These are phyloP conservation scores for Xylaria scruposa DNA, from an alignment of 495 filamentous ascomycete species.

Conservation along the genomic window DNA sequence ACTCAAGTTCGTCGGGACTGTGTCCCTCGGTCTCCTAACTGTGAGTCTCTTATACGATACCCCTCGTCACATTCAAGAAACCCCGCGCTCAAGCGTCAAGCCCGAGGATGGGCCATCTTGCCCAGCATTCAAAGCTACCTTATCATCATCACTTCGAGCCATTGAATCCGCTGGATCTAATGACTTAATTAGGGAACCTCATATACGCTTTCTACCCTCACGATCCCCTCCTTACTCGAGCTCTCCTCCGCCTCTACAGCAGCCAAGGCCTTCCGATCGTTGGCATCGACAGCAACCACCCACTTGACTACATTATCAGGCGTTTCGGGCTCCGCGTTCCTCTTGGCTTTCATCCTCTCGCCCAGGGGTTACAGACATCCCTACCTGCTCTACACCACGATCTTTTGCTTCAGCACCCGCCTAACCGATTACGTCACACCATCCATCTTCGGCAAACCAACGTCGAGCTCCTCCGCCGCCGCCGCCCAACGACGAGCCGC, in stretches of 20 bases:
- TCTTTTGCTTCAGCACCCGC: conserved; percentile 64
- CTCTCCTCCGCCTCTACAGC: conserved; percentile 75
- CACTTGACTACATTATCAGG: conserved; percentile 67
- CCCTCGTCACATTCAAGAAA: conserved; percentile 25
- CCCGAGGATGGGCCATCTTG: neutral
- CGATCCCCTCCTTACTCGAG: conserved; percentile 75
- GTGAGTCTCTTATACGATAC: conserved; percentile 57
- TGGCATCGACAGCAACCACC: conserved; percentile 63
- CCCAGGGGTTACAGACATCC: conserved; percentile 76
- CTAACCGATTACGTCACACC: conserved; percentile 59
- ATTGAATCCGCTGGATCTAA: conserved; percentile 2
- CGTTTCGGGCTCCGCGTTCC: conserved; percentile 67
- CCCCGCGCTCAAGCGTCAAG: conserved; percentile 27
- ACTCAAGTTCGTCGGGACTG: conserved; percentile 88
- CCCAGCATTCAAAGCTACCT: conserved; percentile 22
- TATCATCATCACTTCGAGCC: neutral
- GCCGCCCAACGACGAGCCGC: conserved; percentile 36
- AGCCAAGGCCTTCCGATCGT: conserved; percentile 66
- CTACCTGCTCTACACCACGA: conserved; percentile 80
- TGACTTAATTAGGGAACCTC: conserved; percentile 71
- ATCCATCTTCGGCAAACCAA: conserved; percentile 52
- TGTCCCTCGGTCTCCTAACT: conserved; percentile 85
- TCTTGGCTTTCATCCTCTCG: conserved; percentile 75
- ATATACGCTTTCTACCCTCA: conserved; percentile 74
- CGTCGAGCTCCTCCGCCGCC: conserved; percentile 31